Conservation (phyloP, 23 red algal species). For the Agarophyton chilense region DNA sequence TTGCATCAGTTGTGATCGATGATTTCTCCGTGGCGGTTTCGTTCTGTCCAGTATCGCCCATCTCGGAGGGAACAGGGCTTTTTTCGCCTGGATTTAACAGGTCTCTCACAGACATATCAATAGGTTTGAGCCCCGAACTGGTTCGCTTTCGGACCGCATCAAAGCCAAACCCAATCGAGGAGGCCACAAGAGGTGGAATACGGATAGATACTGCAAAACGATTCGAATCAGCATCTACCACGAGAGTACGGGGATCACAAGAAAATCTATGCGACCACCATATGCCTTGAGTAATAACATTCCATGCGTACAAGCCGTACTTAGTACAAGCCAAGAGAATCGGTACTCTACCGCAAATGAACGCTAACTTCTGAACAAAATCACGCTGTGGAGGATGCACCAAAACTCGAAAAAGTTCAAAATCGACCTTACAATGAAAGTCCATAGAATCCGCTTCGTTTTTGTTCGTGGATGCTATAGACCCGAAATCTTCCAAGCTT, state of each 20-base stretch:
- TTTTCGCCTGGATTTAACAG: neutral
- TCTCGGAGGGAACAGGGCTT: neutral
- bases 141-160: neutral
- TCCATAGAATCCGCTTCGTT: neutral
- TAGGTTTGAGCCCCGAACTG: neutral
- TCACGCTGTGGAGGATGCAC: slow-evolving; percentile 64
- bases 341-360: slow-evolving; percentile 25
- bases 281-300: slow-evolving; percentile 53
- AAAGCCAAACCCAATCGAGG: neutral
- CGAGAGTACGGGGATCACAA: slow-evolving; percentile 13
- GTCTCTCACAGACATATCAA: neutral
- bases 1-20: too few species aligned
- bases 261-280: slow-evolving; percentile 72
- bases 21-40: neutral
- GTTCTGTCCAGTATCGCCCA: neutral
- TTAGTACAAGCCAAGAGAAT: slow-evolving; percentile 51
- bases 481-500: neutral
- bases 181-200: slow-evolving; percentile 1
- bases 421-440: neutral
- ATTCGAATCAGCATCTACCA: slow-evolving; percentile 22
- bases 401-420: slow-evolving; percentile 53
- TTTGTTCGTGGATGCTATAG: neutral
- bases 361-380: slow-evolving; percentile 14
- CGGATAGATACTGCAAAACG: slow-evolving; percentile 44
- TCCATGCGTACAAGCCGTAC: slow-evolving; percentile 71